These are phyloP conservation scores for Russula brevipes DNA, from an alignment of 768 basidiomycete genomes.

Conservation along the genomic window DNA sequence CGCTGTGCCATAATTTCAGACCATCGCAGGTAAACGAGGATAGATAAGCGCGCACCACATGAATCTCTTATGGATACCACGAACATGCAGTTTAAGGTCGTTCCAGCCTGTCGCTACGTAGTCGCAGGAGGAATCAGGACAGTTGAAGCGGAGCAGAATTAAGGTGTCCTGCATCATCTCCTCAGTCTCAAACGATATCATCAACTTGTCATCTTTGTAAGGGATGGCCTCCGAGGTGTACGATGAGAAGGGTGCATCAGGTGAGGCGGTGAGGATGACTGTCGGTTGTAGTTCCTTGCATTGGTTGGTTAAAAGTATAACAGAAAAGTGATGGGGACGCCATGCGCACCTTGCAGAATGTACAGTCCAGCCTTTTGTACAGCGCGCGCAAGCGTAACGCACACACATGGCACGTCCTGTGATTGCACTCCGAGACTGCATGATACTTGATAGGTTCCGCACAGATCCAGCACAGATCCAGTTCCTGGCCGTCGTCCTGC, in stretches of 20 bases:
- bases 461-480: constrained; percentile 80
- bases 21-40: not conserved
- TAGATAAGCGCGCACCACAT: constrained; percentile 62
- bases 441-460: constrained; percentile 91
- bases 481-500: constrained; percentile 9
- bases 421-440: constrained; percentile 84
- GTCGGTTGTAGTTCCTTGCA: constrained; percentile 63
- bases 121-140: constrained; percentile 78
- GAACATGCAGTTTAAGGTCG: constrained; percentile 80
- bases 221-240: constrained; percentile 52
- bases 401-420: constrained; percentile 93
- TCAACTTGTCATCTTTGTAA: constrained; percentile 66
- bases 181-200: constrained; percentile 80
- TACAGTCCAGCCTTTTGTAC: constrained; percentile 91
- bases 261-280: constrained; percentile 69
- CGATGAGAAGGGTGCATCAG: constrained; percentile 55
- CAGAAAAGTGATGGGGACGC: not conserved
- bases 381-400: constrained; percentile 80
- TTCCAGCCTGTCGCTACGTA: constrained; percentile 85
- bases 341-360: constrained; percentile 84
- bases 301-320: constrained; percentile 2
- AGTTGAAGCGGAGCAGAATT: constrained; percentile 89
- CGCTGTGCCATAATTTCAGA: constrained; percentile 40
- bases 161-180: constrained; percentile 96
- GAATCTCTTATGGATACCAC: constrained; percentile 65